A percentile compares a stretch with the other conserved stretches of the same genome.
Conservation (phyloP, 176 grass and related monocot species). For the Paspalum vaginatum region DNA sequence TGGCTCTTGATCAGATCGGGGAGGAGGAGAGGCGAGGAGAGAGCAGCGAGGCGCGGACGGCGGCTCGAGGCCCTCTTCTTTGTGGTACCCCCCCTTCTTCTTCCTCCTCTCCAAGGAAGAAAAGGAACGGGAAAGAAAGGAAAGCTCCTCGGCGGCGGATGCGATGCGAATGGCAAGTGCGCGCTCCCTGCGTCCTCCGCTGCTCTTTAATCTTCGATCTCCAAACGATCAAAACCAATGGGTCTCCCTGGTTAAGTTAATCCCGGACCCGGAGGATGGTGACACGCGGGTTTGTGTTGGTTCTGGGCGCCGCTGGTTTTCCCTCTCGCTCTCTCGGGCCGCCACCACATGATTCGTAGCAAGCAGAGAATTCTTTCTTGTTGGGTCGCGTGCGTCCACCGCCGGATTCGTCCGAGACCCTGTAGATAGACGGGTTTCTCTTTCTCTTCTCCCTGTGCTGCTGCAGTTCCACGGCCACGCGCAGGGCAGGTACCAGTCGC, state of each 20-base stretch:
- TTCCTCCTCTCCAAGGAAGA: conserved; percentile 45
- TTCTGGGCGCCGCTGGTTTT: neutral
- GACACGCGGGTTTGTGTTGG: neutral
- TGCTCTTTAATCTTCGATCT: neutral
- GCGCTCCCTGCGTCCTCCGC: neutral
- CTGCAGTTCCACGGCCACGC: too few relatives aligned
- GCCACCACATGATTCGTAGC: too few relatives aligned
- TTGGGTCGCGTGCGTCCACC: too few relatives aligned
- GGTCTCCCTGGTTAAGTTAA: neutral
- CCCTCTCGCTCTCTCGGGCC: neutral
- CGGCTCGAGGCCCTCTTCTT: neutral
- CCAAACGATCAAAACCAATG: neutral
- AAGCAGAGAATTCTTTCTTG: too few relatives aligned
- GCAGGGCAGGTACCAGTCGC: too few relatives aligned
- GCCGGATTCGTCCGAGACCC: too few relatives aligned
- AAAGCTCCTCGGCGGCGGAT: neutral
- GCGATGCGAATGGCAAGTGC: neutral
- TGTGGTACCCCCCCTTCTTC: neutral
- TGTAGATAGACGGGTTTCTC: too few relatives aligned
- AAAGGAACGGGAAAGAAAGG: neutral
- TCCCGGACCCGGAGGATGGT: neutral
- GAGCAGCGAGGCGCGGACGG: too few relatives aligned
- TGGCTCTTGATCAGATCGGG: conserved; percentile 30
- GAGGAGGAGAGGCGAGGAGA: neutral
- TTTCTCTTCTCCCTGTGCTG: too few relatives aligned